Evolutionary conservation across 208 protist species (phyloP).

Genomic region (Herpetomonas samuelpessoai): DNA sequence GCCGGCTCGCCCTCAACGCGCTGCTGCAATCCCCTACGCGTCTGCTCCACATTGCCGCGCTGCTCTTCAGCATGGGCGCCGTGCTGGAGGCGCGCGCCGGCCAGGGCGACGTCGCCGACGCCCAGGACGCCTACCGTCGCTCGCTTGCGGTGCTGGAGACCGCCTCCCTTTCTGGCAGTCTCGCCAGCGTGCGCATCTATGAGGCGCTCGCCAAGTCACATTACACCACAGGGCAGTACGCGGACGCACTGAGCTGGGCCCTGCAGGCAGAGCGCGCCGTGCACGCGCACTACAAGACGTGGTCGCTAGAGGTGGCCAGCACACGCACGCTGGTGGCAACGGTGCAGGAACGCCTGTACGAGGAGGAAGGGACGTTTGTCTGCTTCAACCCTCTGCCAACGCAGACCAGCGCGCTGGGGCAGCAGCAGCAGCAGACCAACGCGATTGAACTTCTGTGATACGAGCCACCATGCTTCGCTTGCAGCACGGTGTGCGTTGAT

Average conservation of each 20-base stretch:
- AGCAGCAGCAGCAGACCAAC: too few relatives aligned
- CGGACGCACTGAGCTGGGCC: slow-evolving; percentile 48
- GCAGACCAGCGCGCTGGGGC: background rate
- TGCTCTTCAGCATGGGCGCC: slow-evolving; percentile 33
- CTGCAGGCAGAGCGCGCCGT: slow-evolving; percentile 22
- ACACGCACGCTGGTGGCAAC: slow-evolving; percentile 22
- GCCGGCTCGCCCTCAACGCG: slow-evolving; percentile 15
- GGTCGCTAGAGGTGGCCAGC: slow-evolving; percentile 31
- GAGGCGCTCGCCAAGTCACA: slow-evolving; percentile 38
- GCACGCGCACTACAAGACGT: slow-evolving; percentile 34
- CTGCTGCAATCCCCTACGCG: slow-evolving; percentile 11
- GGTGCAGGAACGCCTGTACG: slow-evolving; percentile 29
- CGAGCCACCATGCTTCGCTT: too few relatives aligned
- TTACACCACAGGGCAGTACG: slow-evolving; percentile 40
- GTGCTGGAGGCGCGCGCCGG: slow-evolving; percentile 28
- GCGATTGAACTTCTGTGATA: background rate
- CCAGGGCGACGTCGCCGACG: slow-evolving; percentile 21
- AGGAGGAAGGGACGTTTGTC: slow-evolving; percentile 44
- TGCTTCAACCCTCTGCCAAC: slow-evolving; percentile 22
- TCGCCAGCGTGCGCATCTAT: slow-evolving; percentile 31
- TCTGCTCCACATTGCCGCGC: slow-evolving; percentile 15
- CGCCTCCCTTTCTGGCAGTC: slow-evolving; percentile 22
- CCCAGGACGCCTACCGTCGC: slow-evolving; percentile 38
- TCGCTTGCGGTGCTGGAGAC: slow-evolving; percentile 48
- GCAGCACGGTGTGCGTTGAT: too few relatives aligned